Evolutionary conservation across 306 rosid species (phyloP).

Genomic region (Bauhinia variegata): DNA sequence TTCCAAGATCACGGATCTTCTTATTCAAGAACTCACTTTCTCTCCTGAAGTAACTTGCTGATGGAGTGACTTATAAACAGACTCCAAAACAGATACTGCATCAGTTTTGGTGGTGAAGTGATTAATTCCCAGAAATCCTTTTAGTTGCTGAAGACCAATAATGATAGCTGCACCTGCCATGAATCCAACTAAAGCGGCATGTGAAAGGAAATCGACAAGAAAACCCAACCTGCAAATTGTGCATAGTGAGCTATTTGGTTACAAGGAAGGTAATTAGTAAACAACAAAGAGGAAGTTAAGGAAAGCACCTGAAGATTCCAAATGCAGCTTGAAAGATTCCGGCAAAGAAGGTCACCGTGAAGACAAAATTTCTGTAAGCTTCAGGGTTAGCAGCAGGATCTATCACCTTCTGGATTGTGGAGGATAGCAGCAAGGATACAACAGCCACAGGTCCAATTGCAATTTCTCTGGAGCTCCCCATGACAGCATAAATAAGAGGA

Average conservation of each 20-base stretch:
- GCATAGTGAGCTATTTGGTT: conserved; percentile 39
- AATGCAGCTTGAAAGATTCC: conserved; percentile 84
- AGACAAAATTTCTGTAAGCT: conserved; percentile 63
- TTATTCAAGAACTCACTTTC: conserved; percentile 35
- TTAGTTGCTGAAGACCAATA: conserved; percentile 91
- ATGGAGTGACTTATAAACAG: conserved; percentile 58
- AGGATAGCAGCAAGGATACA: conserved; percentile 74
- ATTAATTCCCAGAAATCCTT: conserved; percentile 73
- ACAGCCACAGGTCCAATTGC: conserved; percentile 98
- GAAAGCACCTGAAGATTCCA: conserved; percentile 67
- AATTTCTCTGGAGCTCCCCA: conserved; percentile 95
- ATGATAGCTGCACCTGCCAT: conserved; percentile 96
- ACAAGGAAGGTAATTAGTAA: conserved; percentile 46
- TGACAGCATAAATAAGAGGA: conserved; percentile 80
- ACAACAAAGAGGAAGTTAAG: conserved; percentile 44
- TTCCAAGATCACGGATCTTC: background rate
- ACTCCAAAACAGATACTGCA: conserved; percentile 62
- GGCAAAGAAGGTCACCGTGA: conserved; percentile 83
- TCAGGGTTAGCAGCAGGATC: conserved; percentile 70
- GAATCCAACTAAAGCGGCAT: conserved; percentile 96
- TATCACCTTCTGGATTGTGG: conserved; percentile 57
- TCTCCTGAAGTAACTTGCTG: conserved; percentile 37
- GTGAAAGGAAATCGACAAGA: conserved; percentile 91
- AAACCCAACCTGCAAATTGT: conserved; percentile 71
- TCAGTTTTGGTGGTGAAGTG: conserved; percentile 76